These are phyloP conservation scores for Grammothele lineata DNA, from an alignment of 768 basidiomycete species.

Conservation along the genomic window DNA sequence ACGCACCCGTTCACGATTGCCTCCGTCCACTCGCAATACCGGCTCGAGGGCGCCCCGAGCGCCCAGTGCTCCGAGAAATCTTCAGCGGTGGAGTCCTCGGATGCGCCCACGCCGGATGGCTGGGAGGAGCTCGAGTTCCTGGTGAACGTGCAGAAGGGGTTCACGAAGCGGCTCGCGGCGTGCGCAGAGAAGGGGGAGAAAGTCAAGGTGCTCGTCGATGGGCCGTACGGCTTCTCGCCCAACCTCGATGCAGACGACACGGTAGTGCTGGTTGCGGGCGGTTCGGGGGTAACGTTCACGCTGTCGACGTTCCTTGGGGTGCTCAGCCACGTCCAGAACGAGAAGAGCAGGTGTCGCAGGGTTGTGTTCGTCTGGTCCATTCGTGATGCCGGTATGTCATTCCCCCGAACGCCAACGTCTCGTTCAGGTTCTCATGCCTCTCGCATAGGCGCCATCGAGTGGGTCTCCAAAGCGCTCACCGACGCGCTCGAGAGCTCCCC, in stretches of 20 bases:
- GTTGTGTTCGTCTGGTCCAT: slow-evolving; percentile 42
- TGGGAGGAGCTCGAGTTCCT: slow-evolving; percentile 51
- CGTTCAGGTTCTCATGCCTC: too few relatives aligned
- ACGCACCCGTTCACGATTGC: slow-evolving; percentile 63
- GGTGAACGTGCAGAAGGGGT: slow-evolving; percentile 53
- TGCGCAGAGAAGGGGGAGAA: slow-evolving; percentile 26
- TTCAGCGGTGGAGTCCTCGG: neutral
- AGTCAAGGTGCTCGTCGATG: slow-evolving; percentile 51
- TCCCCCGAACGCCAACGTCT: neutral
- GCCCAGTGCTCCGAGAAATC: too few relatives aligned
- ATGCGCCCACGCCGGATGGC: slow-evolving; percentile 4
- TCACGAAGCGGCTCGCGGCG: slow-evolving; percentile 47
- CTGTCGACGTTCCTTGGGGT: slow-evolving; percentile 40
- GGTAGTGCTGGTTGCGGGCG: slow-evolving; percentile 47
- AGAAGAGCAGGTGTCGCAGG: slow-evolving; percentile 25
- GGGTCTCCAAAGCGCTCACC: slow-evolving; percentile 40
- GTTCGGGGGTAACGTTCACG: slow-evolving; percentile 46
- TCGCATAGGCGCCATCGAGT: slow-evolving; percentile 39
- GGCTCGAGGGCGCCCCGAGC: slow-evolving; percentile 1
- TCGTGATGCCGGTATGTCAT: slow-evolving; percentile 31
- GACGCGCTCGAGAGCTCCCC: slow-evolving; percentile 29
- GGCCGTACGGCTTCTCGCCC: slow-evolving; percentile 50
- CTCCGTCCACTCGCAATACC: slow-evolving; percentile 9
- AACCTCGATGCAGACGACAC: slow-evolving; percentile 38
- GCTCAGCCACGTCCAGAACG: slow-evolving; percentile 31